Evolutionary conservation across 2,329 filamentous ascomycete genomes (phyloP), one percentile per base, ranked within the genome.

Genomic region (Epichloe amarillans): DNA sequence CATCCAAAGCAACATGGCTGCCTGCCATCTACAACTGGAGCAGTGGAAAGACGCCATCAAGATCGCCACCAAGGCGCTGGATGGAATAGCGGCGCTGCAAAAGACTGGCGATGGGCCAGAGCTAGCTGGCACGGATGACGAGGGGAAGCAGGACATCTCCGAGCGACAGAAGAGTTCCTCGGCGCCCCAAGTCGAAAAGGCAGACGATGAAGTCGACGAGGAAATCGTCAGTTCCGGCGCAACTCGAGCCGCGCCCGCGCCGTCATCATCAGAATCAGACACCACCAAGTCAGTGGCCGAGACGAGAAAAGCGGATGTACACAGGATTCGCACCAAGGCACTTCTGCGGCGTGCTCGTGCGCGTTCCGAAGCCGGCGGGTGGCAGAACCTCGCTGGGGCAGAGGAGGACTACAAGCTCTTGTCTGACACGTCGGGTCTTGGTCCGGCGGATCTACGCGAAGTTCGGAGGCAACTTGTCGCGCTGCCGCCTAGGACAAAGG

Each of bases 21-120:
- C 90, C 10, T 95, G 89, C 63, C 81, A 95, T 60, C 66, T 97
- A 50, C 94, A 94, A 64, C 72, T 94, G 3, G 75, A 82, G 54
- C 83, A 91, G 54, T 96, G 89, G 87, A 88, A 90, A 57, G 82
- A 87, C 33, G 87, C 88, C 10, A 76, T 89, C 42, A 82, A 83
- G 46, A 76, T 79, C 10, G 89, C 90, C 1, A 86, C 82, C 0
- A 73, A 78, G 11, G 83, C 88, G 2, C 63, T 97, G 0, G 83
- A 90, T 11, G 75, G 77, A 0, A 69, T 97, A n/a, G 80, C 85
- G 54, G 74, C 76, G 30, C 61, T 91, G 58, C 68, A 75, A 47
- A 62, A 59, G 14, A 44, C 14, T 7, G 42, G 0, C 11, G 38
- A 26, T 23, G 62, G 68, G 2, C 68, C 70, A 40, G 74, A 75